These are phyloP conservation scores for Plantago coronopus DNA, from an alignment of 305 asterid species.

Conservation along the genomic window DNA sequence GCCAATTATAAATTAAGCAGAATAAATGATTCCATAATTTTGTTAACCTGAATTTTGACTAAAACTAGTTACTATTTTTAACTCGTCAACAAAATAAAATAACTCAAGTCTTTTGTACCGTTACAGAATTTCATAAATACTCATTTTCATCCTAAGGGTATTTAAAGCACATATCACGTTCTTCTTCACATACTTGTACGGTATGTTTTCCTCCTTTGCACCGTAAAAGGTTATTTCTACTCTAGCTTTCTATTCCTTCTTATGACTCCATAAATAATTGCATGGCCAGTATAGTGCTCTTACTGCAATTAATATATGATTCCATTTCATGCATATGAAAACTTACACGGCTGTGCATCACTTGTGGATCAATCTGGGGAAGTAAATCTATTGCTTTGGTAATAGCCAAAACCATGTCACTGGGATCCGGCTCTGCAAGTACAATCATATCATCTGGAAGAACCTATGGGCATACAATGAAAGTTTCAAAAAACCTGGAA, in stretches of 20 bases:
- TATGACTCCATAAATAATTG: background rate
- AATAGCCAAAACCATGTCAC: slow-evolving; percentile 81
- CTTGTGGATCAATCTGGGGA: slow-evolving; percentile 86
- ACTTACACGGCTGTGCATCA: slow-evolving; percentile 86
- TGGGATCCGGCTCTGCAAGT: slow-evolving; percentile 90
- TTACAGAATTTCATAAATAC: background rate
- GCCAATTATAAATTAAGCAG: slow-evolving; percentile 22
- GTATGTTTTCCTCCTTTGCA: background rate
- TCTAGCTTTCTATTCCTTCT: background rate
- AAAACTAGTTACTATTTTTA: no score
- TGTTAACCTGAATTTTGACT: background rate
- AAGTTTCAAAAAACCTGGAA: slow-evolving; percentile 19
- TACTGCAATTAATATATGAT: background rate
- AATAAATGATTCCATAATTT: slow-evolving; percentile 4
- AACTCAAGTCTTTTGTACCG: background rate
- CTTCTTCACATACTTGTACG: background rate
- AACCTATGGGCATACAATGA: slow-evolving; percentile 48
- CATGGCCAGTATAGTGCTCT: background rate
- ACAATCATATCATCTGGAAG: slow-evolving; percentile 97
- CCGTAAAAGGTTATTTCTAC: background rate
- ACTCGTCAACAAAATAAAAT: background rate
- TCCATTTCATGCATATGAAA: slow-evolving; percentile 15
- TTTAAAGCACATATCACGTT: no score
- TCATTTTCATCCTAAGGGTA: no score
- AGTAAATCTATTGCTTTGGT: slow-evolving; percentile 80